Percentiles rank a stretch among this genome's conserved stretches.
Evolutionary conservation across 176 grass and related monocot genomes (phyloP).

Genomic region (Oryza brachyantha): DNA sequence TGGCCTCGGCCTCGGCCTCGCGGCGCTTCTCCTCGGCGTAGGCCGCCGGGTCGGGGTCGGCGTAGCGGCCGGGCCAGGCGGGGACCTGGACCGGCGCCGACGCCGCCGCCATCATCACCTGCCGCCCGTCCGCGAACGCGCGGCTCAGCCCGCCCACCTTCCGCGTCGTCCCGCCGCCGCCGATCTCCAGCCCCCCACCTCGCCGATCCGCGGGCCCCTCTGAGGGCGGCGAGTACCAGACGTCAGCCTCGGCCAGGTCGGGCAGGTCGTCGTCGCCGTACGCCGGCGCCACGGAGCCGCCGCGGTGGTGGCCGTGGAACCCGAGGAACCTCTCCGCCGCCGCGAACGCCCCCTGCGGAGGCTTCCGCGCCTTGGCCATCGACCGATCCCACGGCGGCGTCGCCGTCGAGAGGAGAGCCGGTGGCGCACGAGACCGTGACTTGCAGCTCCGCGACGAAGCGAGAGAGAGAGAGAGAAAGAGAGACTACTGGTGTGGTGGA

Average conservation of each 20-base stretch:
- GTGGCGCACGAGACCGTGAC: slow-evolving; percentile 2
- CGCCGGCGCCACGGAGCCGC: slow-evolving; percentile 17
- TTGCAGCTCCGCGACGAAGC: neutral
- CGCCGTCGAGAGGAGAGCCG: neutral
- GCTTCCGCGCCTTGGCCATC: slow-evolving; percentile 63
- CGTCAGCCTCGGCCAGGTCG: slow-evolving; percentile 68
- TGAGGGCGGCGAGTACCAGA: slow-evolving; percentile 48
- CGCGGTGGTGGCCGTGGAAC: slow-evolving; percentile 28
- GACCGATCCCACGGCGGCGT: neutral
- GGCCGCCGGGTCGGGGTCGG: neutral
- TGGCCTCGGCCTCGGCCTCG: neutral
- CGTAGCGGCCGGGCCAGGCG: slow-evolving; percentile 38
- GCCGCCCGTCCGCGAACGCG: slow-evolving; percentile 37
- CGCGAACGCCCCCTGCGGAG: slow-evolving; percentile 19
- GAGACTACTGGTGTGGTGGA: neutral
- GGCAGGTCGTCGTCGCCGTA: slow-evolving; percentile 42
- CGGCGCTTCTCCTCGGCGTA: neutral
- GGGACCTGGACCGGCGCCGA: slow-evolving; percentile 76
- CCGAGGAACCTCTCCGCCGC: slow-evolving; percentile 64
- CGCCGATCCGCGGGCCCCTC: neutral
- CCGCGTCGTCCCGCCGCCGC: neutral
- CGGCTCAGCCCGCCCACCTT: slow-evolving; percentile 42
- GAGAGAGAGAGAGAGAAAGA: neutral
- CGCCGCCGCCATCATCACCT: slow-evolving; percentile 40
- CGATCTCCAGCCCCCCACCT: neutral